Evolutionary conservation across 1,284 basidiomycete species (phyloP).

Genomic region (Puccinia hordei): DNA sequence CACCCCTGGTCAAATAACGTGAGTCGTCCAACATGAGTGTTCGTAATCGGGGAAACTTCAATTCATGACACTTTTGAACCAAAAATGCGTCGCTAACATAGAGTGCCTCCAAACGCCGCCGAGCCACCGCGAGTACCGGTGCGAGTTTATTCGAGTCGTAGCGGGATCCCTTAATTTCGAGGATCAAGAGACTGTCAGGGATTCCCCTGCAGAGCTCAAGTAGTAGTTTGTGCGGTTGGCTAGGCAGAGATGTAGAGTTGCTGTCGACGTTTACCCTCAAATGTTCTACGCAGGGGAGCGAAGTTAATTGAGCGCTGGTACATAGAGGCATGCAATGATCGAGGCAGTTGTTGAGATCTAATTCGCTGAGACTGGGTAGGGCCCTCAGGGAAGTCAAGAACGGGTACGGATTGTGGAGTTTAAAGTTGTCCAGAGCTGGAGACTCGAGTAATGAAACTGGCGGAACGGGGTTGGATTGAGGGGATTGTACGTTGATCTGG

Average conservation of each 20-base stretch:
- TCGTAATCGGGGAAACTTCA: constrained; percentile 25
- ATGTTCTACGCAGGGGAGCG: constrained; percentile 12
- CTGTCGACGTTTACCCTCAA: constrained; percentile 25
- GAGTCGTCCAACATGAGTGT: constrained; percentile 36
- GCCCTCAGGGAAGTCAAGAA: constrained; percentile 12
- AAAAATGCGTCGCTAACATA: constrained; percentile 27
- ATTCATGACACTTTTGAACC: constrained; percentile 18
- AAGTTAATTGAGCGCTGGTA: neutral
- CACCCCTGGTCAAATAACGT: constrained; percentile 16
- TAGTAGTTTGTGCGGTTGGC: constrained; percentile 19
- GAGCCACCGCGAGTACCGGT: constrained; percentile 5
- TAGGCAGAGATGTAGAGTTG: neutral
- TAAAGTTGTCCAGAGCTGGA: neutral
- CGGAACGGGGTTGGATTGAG: neutral
- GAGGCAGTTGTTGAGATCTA: constrained; percentile 35
- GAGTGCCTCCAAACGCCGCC: constrained; percentile 25
- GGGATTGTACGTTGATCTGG: neutral
- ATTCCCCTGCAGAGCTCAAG: constrained; percentile 7
- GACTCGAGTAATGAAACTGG: neutral
- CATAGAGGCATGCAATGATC: constrained; percentile 19
- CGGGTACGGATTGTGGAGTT: constrained; percentile 8
- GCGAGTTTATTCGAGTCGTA: constrained; percentile 26
- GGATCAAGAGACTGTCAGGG: constrained; percentile 13
- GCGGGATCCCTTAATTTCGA: constrained; percentile 31
- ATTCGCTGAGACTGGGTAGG: constrained; percentile 21